Evolutionary conservation across 2,329 filamentous ascomycete species (phyloP).

Genomic region (Aureobasidium mangrovei): DNA sequence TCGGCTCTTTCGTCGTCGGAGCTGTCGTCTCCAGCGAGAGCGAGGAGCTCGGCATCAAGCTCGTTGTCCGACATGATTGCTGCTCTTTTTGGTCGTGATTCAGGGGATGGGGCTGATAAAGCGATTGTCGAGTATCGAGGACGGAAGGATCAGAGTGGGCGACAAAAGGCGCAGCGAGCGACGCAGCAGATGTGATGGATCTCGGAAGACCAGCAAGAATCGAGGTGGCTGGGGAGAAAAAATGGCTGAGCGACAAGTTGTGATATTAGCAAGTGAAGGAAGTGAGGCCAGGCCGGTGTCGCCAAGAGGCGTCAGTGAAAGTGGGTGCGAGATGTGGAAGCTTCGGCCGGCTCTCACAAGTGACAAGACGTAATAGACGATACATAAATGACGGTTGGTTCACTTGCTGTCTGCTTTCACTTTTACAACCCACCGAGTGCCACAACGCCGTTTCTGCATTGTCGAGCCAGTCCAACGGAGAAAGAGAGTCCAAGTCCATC

Average conservation of each 20-base stretch:
- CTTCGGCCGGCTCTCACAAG: too few relatives aligned
- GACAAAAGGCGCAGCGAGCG: neutral
- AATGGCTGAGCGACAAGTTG: constrained; percentile 5
- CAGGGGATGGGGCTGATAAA: neutral
- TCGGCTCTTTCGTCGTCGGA: constrained; percentile 38
- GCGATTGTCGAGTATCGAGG: constrained; percentile 1
- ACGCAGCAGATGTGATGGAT: neutral
- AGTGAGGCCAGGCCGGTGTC: neutral
- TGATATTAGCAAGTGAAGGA: neutral
- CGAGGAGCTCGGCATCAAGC: constrained; percentile 87
- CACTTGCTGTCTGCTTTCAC: neutral
- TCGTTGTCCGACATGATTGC: constrained; percentile 61
- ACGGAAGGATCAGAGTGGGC: neutral
- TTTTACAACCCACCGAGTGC: neutral
- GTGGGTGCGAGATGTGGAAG: too few relatives aligned
- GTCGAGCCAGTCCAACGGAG: too few relatives aligned
- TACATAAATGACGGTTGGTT: neutral
- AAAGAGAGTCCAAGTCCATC: too few relatives aligned
- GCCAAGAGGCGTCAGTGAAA: neutral
- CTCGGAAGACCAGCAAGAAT: neutral
- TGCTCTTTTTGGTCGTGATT: neutral
- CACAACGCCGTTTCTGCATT: too few relatives aligned
- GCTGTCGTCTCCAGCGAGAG: constrained; percentile 64
- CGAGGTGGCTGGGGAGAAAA: constrained; percentile 10
- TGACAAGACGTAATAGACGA: neutral